Conservation (phyloP, 352 stramenopile genomes). For the Phytophthora agathidicida region DNA sequence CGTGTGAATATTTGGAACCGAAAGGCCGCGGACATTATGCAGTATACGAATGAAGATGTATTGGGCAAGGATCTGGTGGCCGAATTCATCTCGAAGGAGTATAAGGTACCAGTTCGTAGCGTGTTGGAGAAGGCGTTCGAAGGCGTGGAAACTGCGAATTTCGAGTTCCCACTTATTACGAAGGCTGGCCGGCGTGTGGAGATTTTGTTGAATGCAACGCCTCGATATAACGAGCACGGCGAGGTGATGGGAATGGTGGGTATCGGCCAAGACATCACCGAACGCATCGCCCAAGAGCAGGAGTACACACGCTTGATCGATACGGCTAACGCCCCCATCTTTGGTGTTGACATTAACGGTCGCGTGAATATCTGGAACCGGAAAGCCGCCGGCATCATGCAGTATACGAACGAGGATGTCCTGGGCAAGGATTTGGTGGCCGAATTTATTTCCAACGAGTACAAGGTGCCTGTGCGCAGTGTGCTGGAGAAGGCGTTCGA, state of each 20-base stretch:
- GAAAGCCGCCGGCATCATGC: constrained; percentile 54
- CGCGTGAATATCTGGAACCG: constrained; percentile 63
- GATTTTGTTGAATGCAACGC: constrained; percentile 24
- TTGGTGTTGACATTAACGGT: constrained; percentile 51
- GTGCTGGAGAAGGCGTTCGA: constrained; percentile 37
- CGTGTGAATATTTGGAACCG: constrained; percentile 23
- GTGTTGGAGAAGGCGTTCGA: constrained; percentile 20
- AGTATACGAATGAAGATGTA: constrained; percentile 50
- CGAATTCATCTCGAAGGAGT: constrained; percentile 17
- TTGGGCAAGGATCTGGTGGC: constrained; percentile 37
- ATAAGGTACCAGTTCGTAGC: constrained; percentile 9
- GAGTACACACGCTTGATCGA: constrained; percentile 36
- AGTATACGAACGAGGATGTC: constrained; percentile 51
- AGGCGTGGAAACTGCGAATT: constrained; percentile 20
- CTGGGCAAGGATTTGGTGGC: constrained; percentile 47
- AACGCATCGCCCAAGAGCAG: constrained; percentile 25
- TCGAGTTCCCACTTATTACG: constrained; percentile 25
- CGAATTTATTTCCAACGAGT: constrained; percentile 50
- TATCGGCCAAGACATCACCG: constrained; percentile 30
- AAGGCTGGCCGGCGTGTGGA: constrained; percentile 15
- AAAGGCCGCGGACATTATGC: constrained; percentile 44
- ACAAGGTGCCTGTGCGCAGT: constrained; percentile 49
- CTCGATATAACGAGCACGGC: constrained; percentile 18
- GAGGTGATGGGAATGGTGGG: constrained; percentile 27
- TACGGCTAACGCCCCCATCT: constrained; percentile 49